phyloP scores from a whole-genome alignment of 345 rosid genomes.

The Murraya paniculata region DNA sequence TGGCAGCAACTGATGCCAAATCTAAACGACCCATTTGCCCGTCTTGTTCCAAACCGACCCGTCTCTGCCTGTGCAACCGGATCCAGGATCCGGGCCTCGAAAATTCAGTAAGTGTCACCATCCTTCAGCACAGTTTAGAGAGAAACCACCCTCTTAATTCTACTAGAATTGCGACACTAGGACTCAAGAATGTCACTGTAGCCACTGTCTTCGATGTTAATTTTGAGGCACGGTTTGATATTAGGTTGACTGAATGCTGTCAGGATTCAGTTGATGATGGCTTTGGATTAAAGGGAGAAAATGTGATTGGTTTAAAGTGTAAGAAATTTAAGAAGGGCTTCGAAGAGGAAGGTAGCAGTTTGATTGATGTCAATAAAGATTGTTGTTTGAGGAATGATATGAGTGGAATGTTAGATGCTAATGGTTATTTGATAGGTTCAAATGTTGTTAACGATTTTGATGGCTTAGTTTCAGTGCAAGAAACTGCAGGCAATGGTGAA shows the following conservation, averaged over 20 bases:
- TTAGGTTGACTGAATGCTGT: slow-evolving; percentile 32
- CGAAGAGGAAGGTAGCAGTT: slow-evolving; percentile 13
- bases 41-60: slow-evolving; percentile 58
- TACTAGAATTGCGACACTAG: slow-evolving; percentile 65
- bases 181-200: slow-evolving; percentile 56
- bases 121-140: slow-evolving; percentile 81
- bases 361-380: slow-evolving; percentile 13
- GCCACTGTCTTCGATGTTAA: slow-evolving; percentile 61
- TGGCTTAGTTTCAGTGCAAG: slow-evolving; percentile 4
- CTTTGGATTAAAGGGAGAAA: slow-evolving; percentile 18
- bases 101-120: slow-evolving; percentile 62
- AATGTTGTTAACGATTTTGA: not conserved
- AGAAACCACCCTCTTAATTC: slow-evolving; percentile 79
- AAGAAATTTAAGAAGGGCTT: slow-evolving; percentile 12
- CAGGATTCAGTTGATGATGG: slow-evolving; percentile 17
- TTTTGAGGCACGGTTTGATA: slow-evolving; percentile 47
- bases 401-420: not conserved
- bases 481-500: not conserved
- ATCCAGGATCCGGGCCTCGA: slow-evolving; percentile 46
- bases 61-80: slow-evolving; percentile 65
- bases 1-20: slow-evolving; percentile 35
- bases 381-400: slow-evolving; percentile 7
- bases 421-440: not conserved
- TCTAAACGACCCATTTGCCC: slow-evolving; percentile 67
- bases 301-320: slow-evolving; percentile 2